Conservation (phyloP, 371 early-diverging fungal genomes). For the Mortierella sp. region DNA sequence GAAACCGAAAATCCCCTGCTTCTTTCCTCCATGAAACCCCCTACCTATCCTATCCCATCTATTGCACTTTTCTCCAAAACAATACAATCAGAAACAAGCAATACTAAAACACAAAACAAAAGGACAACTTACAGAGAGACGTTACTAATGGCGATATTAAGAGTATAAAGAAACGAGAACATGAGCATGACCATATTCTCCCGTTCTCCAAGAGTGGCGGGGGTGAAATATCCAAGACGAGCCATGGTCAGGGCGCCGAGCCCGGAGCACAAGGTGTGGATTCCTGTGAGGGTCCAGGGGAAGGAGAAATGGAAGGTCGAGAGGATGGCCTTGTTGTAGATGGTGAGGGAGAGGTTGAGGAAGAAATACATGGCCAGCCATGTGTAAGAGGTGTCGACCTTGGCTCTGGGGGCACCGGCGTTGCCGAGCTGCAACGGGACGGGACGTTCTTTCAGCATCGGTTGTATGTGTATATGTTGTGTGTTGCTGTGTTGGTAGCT, state of each 20-base stretch:
- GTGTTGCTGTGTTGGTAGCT: background rate
- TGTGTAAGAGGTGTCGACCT: slow-evolving; percentile 58
- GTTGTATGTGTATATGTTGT: background rate
- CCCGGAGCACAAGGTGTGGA: slow-evolving; percentile 82
- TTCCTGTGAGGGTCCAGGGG: slow-evolving; percentile 92
- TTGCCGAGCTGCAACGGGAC: slow-evolving; percentile 28
- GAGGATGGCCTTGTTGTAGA: slow-evolving; percentile 90
- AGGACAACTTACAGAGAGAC: slow-evolving; percentile 81
- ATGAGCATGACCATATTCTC: slow-evolving; percentile 80
- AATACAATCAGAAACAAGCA: background rate
- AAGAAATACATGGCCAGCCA: slow-evolving; percentile 80
- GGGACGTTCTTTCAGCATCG: slow-evolving; percentile 19
- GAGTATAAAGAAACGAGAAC: slow-evolving; percentile 91
- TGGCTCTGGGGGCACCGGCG: slow-evolving; percentile 17
- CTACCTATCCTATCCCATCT: background rate
- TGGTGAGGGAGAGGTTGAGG: slow-evolving; percentile 76
- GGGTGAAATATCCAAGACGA: slow-evolving; percentile 70
- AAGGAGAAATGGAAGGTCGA: slow-evolving; percentile 79
- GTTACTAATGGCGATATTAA: slow-evolving; percentile 91
- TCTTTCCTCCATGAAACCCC: background rate
- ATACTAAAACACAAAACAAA: slow-evolving; percentile 21
- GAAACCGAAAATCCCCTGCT: background rate
- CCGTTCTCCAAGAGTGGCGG: slow-evolving; percentile 66
- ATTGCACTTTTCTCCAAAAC: background rate
- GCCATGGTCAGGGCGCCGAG: slow-evolving; percentile 72